phyloP scores from a whole-genome alignment of 768 basidiomycete species.

The Saitozyma podzolica region DNA sequence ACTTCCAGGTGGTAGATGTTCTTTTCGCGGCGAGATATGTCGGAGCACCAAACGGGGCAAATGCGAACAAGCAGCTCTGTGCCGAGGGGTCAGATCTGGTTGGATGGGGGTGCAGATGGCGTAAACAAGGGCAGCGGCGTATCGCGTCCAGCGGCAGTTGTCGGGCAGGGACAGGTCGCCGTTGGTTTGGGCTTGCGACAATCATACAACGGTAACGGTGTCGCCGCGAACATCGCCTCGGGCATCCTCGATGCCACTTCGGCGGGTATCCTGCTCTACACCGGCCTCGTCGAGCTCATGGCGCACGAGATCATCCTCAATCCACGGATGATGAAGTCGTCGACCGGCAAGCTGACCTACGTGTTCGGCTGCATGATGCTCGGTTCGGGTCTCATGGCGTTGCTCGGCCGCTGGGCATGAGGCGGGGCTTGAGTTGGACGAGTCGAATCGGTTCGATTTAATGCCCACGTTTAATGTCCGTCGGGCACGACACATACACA shows the following conservation, averaged over 20 bases:
- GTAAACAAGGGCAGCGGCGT: too few relatives aligned
- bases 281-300: slow-evolving; percentile 60
- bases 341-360: slow-evolving; percentile 67
- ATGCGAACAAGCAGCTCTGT: too few relatives aligned
- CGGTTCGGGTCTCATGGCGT: slow-evolving; percentile 84
- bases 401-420: slow-evolving; percentile 85
- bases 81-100: too few relatives aligned
- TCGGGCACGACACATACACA: too few relatives aligned
- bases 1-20: too few relatives aligned
- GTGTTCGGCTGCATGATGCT: slow-evolving; percentile 74
- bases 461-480: too few relatives aligned
- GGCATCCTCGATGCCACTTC: slow-evolving; percentile 83
- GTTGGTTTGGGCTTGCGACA: slow-evolving; percentile 61
- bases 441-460: too few relatives aligned
- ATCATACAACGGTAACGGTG: slow-evolving; percentile 77
- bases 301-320: slow-evolving; percentile 95
- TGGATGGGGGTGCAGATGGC: too few relatives aligned
- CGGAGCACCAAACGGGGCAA: too few relatives aligned
- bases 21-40: too few relatives aligned
- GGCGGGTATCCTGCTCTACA: slow-evolving; percentile 73
- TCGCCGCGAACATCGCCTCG: slow-evolving; percentile 75
- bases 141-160: too few relatives aligned
- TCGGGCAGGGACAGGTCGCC: too few relatives aligned
- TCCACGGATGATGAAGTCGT: slow-evolving; percentile 74
- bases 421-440: not conserved